These are phyloP conservation scores for Logfia minima DNA, from an alignment of 129 eudicot genomes.

Conservation along the genomic window DNA sequence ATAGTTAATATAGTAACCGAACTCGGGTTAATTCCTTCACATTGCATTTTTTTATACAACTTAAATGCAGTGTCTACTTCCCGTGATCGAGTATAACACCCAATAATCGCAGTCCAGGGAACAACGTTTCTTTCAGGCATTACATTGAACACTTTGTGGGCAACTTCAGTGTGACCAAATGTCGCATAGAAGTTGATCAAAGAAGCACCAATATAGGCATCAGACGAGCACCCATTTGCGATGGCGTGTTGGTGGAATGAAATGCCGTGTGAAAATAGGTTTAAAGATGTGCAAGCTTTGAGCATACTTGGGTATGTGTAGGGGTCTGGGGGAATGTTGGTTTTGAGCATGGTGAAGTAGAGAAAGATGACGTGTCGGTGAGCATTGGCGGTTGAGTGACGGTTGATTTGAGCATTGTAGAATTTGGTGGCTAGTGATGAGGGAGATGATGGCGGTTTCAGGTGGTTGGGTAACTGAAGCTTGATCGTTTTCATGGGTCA, in stretches of 20 bases:
- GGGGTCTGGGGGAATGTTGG: constrained; percentile 60
- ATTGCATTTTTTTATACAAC: constrained; percentile 56
- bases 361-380: constrained; percentile 60
- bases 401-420: constrained; percentile 61
- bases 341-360: constrained; percentile 62
- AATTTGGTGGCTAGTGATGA: constrained; percentile 45
- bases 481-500: constrained; percentile 45
- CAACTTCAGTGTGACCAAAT: constrained; percentile 40
- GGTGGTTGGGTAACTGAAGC: constrained; percentile 29
- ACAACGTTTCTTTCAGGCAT: constrained; percentile 80
- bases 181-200: constrained; percentile 60
- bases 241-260: constrained; percentile 63
- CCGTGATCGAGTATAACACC: constrained; percentile 60
- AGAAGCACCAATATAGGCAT: constrained; percentile 66
- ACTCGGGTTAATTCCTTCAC: constrained; percentile 65
- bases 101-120: constrained; percentile 86
- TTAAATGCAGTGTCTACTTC: constrained; percentile 44
- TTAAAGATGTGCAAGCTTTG: constrained; percentile 74
- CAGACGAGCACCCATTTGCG: constrained; percentile 60
- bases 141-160: constrained; percentile 66
- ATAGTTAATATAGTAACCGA: constrained; percentile 64
- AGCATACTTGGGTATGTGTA: constrained; percentile 82
- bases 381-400: constrained; percentile 51
- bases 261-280: constrained; percentile 54
- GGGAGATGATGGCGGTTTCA: constrained; percentile 31